These are phyloP conservation scores for Metschnikowia similis DNA, from an alignment of 805 yeast species.

Conservation along the genomic window DNA sequence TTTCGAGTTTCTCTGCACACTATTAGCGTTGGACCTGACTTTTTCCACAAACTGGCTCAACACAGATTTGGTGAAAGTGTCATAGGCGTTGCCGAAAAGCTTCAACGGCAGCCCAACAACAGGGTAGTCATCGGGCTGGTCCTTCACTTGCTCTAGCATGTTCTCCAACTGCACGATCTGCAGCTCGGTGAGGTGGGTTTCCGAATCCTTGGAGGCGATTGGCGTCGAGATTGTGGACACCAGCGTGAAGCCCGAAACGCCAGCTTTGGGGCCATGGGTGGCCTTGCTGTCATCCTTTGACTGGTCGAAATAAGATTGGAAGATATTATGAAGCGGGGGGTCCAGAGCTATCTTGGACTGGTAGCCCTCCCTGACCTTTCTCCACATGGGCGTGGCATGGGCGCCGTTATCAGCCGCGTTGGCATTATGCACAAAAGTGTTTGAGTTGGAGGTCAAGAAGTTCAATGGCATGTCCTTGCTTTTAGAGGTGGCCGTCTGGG, in stretches of 20 bases:
- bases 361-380: conserved; percentile 26
- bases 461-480: conserved; percentile 11
- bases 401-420: conserved; percentile 9
- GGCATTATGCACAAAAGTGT: conserved; percentile 32
- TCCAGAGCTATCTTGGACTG: conserved; percentile 16
- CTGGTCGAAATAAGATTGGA: conserved; percentile 21
- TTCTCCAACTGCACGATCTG: conserved; percentile 21
- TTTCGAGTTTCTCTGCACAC: conserved; percentile 10
- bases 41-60: conserved; percentile 16
- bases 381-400: conserved; percentile 27
- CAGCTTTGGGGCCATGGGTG: conserved; percentile 12
- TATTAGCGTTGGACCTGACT: conserved; percentile 15
- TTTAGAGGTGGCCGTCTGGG: background rate
- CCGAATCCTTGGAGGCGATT: conserved; percentile 18
- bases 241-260: conserved; percentile 23
- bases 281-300: background rate
- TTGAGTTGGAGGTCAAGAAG: conserved; percentile 18
- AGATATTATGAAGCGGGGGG: conserved; percentile 30
- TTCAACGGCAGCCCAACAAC: conserved; percentile 37
- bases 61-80: conserved; percentile 36
- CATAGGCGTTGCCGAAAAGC: conserved; percentile 35
- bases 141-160: conserved; percentile 21
- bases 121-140: conserved; percentile 17
- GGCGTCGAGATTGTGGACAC: conserved; percentile 29
- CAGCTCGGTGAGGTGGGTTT: conserved; percentile 15